Percentiles rank a stretch among this genome's conserved stretches.
Conservation (phyloP, 257 asterid genomes). For the Ajuga chamaepitys region DNA sequence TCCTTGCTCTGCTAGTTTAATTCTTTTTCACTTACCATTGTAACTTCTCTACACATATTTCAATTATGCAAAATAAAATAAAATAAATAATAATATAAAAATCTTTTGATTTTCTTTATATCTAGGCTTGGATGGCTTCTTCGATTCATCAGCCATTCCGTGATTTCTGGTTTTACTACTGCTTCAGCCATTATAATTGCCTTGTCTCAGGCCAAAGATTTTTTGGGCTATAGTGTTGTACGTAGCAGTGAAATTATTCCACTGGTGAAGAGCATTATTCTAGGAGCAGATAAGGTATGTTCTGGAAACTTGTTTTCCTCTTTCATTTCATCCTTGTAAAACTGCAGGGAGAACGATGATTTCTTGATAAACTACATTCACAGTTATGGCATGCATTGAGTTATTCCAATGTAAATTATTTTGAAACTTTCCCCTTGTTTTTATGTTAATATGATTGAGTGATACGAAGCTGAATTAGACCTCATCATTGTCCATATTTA, state of each 20-base stretch:
- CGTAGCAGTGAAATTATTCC: conserved; percentile 97
- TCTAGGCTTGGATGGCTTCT: conserved; percentile 98
- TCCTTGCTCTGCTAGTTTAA: conserved; percentile 1
- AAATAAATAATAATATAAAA: too few relatives aligned
- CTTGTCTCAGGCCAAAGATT: conserved; percentile 93
- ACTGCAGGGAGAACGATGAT: neutral
- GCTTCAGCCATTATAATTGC: conserved; percentile 99
- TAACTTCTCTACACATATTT: neutral
- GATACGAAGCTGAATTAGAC: neutral
- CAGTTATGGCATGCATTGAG: neutral
- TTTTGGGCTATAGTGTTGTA: conserved; percentile 88
- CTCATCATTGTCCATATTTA: conserved; percentile 7
- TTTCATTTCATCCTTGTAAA: neutral
- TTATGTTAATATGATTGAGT: neutral
- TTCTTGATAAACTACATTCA: neutral
- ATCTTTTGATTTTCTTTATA: conserved; percentile 23
- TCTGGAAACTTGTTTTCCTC: conserved; percentile 1
- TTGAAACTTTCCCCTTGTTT: neutral
- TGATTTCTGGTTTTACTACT: conserved; percentile 99
- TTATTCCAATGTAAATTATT: neutral
- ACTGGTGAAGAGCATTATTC: conserved; percentile 66
- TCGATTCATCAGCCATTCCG: conserved; percentile 99
- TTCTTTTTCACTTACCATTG: neutral
- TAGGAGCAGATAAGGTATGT: conserved; percentile 80
- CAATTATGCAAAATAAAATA: neutral